Percentiles rank a stretch among this genome's conserved stretches.
phyloP scores from a whole-genome alignment of 73 alveolate species.

The Paramecium sonneborni region DNA sequence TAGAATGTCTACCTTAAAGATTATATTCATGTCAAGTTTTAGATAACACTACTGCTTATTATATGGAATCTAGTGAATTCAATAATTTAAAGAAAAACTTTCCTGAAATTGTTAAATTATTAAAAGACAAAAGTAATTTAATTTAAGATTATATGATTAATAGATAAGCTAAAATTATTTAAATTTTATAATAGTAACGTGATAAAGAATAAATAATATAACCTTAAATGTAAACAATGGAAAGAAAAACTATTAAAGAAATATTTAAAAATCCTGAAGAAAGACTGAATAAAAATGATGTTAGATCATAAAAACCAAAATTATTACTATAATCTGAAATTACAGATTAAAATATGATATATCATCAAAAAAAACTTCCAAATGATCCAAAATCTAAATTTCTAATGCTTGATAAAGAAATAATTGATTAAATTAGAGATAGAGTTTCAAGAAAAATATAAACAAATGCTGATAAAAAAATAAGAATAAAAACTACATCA shows the following conservation, averaged over 20 bases:
- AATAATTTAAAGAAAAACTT: background rate
- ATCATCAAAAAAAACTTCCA: background rate
- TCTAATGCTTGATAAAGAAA: background rate
- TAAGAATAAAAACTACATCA: background rate
- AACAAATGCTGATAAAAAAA: background rate
- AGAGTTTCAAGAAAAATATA: background rate
- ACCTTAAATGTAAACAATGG: background rate
- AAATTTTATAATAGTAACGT: background rate
- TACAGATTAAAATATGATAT: background rate
- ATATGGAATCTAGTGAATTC: slow-evolving; percentile 41
- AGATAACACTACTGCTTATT: slow-evolving; percentile 14
- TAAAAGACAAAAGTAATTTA: background rate
- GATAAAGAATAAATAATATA: background rate
- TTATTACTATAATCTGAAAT: background rate
- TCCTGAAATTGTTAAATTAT: slow-evolving; percentile 19
- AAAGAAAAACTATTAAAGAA: slow-evolving; percentile 43
- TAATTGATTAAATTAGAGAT: slow-evolving; percentile 39
- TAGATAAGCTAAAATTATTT: background rate
- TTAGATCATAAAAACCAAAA: slow-evolving; percentile 12
- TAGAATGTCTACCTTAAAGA: background rate
- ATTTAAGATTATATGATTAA: background rate
- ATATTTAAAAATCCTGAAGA: background rate
- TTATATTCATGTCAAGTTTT: background rate
- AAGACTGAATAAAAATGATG: slow-evolving; percentile 45
- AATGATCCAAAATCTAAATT: background rate